Percentiles rank a stretch among this genome's conserved stretches.
These are phyloP conservation scores for Tricholoma sp. DNA, from an alignment of 768 basidiomycete genomes.

Conservation along the genomic window DNA sequence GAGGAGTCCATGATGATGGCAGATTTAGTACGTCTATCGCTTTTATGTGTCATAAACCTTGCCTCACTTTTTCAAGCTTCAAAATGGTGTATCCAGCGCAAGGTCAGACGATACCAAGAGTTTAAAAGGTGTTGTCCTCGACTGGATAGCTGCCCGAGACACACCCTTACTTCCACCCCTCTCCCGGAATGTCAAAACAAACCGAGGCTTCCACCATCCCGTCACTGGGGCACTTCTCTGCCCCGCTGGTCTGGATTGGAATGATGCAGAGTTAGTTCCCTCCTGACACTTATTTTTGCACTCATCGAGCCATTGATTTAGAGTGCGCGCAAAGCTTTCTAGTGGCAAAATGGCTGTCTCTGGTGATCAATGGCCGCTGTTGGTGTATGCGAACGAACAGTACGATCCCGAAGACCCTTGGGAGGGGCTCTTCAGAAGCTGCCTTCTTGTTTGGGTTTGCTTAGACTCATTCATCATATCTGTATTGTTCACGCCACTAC, in stretches of 20 bases:
- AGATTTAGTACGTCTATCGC: background rate
- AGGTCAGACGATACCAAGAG: slow-evolving; percentile 15
- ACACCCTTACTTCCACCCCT: slow-evolving; percentile 8
- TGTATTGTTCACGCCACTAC: background rate
- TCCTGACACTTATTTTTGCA: background rate
- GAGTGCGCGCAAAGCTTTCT: slow-evolving; percentile 3
- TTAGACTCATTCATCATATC: background rate
- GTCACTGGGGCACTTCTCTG: slow-evolving; percentile 14
- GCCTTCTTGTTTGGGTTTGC: slow-evolving; percentile 17
- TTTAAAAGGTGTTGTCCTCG: slow-evolving; percentile 15
- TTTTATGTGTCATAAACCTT: background rate
- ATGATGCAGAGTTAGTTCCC: slow-evolving; percentile 8
- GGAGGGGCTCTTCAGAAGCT: slow-evolving; percentile 1
- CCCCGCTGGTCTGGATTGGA: slow-evolving; percentile 11
- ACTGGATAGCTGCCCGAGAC: slow-evolving; percentile 20
- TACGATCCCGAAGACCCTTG: slow-evolving; percentile 20
- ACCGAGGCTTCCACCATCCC: slow-evolving; percentile 9
- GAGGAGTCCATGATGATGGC: background rate
- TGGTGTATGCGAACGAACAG: slow-evolving; percentile 14
- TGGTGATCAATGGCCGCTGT: slow-evolving; percentile 21
- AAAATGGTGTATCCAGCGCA: slow-evolving; percentile 17
- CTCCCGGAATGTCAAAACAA: slow-evolving; percentile 3
- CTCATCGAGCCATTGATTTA: slow-evolving; percentile 1
- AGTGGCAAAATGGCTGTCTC: slow-evolving; percentile 12
- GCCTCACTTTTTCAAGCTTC: slow-evolving; percentile 10